Evolutionary conservation across 345 rosid genomes (phyloP).

Genomic region (Corymbia maculata): DNA sequence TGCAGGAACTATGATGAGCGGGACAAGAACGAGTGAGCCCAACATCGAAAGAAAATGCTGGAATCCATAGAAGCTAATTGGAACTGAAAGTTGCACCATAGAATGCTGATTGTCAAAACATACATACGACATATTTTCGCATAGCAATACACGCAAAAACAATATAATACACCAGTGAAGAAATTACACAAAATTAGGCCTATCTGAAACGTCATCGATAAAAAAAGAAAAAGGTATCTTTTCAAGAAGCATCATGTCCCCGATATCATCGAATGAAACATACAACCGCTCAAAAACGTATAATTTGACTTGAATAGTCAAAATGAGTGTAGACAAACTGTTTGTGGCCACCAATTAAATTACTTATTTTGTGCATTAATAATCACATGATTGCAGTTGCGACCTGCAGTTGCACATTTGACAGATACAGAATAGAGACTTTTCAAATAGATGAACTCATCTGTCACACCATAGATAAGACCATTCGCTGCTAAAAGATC

Average conservation of each 20-base stretch:
- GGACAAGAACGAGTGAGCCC: constrained; percentile 88
- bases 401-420: neutral
- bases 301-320: neutral
- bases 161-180: neutral
- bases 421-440: neutral
- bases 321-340: neutral
- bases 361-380: neutral
- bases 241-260: neutral
- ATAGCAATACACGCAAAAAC: neutral
- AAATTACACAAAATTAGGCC: neutral
- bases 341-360: neutral
- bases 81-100: constrained; percentile 39
- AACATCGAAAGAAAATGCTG: constrained; percentile 89
- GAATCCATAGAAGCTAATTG: constrained; percentile 87
- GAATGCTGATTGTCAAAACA: neutral
- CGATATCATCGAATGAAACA: neutral
- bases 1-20: constrained; percentile 92
- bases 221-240: neutral
- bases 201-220: neutral
- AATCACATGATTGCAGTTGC: neutral
- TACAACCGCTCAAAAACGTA: neutral
- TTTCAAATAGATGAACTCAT: neutral
- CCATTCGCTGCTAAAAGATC: neutral
- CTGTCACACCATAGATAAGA: neutral
- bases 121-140: neutral